phyloP scores from a whole-genome alignment of 2,329 filamentous ascomycete genomes.

The Massarina eburnea region DNA sequence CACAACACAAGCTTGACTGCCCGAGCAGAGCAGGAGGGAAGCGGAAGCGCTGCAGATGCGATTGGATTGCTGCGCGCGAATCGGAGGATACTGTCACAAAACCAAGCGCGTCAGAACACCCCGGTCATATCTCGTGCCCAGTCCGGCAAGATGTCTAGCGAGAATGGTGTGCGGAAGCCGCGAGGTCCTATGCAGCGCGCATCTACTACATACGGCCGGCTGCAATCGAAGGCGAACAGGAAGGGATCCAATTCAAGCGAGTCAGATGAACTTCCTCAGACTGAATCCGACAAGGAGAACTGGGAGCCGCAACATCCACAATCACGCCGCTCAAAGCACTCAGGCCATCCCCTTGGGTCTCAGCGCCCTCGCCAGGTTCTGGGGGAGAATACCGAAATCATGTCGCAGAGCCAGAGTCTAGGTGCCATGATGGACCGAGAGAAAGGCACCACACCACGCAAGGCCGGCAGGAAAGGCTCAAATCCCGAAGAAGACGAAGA shows the following conservation, averaged over 20 bases:
- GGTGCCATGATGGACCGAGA: conserved; percentile 40
- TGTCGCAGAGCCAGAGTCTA: conserved; percentile 42
- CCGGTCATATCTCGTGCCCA: conserved; percentile 34
- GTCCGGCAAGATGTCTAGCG: conserved; percentile 32
- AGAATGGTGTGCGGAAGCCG: conserved; percentile 40
- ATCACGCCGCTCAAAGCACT: conserved; percentile 29
- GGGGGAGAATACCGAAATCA: conserved; percentile 49
- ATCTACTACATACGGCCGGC: conserved; percentile 36
- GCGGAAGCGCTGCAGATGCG: conserved; percentile 76
- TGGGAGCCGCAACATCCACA: conserved; percentile 58
- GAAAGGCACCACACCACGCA: conserved; percentile 18
- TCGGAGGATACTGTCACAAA: conserved; percentile 53
- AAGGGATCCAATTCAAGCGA: conserved; percentile 35
- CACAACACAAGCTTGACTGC: conserved; percentile 69
- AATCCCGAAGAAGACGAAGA: conserved; percentile 61
- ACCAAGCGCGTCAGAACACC: conserved; percentile 67
- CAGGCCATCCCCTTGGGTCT: conserved; percentile 34
- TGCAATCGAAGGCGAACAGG: conserved; percentile 32
- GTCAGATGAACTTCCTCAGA: conserved; percentile 54
- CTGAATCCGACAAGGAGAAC: conserved; percentile 95
- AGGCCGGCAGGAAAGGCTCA: conserved; percentile 30
- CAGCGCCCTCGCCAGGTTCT: conserved; percentile 46
- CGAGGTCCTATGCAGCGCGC: conserved; percentile 38
- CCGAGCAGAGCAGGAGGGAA: conserved; percentile 79
- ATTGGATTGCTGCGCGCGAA: conserved; percentile 79